Conservation (phyloP, 768 basidiomycete genomes). For the Trametes cinnabarina region DNA sequence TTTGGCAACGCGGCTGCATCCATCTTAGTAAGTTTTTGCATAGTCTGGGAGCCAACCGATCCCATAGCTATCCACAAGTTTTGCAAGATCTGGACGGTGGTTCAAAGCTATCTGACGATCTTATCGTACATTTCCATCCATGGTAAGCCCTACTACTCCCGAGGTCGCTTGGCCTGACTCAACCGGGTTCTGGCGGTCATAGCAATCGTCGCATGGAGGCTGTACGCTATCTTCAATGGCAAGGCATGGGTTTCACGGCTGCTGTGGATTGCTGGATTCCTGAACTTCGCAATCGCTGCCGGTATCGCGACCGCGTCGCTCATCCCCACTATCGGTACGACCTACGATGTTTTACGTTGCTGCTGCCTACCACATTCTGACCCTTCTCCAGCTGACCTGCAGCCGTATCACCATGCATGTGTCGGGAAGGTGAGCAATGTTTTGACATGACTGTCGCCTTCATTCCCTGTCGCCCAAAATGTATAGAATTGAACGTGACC, state of each 20-base stretch:
- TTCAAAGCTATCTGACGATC: constrained; percentile 29
- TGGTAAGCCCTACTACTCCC: too few species aligned
- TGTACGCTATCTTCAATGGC: constrained; percentile 27
- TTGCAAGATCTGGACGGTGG: constrained; percentile 27
- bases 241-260: constrained; percentile 23
- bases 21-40: constrained; percentile 6
- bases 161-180: too few species aligned
- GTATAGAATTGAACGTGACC: too few species aligned
- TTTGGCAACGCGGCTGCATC: constrained; percentile 21
- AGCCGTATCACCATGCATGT: constrained; percentile 26
- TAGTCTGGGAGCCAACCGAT: not conserved
- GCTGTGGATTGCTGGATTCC: constrained; percentile 20
- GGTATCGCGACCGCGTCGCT: constrained; percentile 25
- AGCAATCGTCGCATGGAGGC: constrained; percentile 28
- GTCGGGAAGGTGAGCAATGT: constrained; percentile 24
- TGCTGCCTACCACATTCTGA: not conserved
- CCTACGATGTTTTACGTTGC: too few species aligned
- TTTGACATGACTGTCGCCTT: too few species aligned
- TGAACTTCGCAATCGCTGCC: constrained; percentile 22
- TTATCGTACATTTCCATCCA: constrained; percentile 31
- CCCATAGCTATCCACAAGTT: constrained; percentile 13
- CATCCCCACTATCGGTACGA: constrained; percentile 26
- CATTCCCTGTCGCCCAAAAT: not conserved
- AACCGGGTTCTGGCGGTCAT: not conserved
- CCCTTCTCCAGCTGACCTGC: constrained; percentile 18